A percentile compares a stretch with the other conserved stretches of the same genome.
Conservation (phyloP, 306 rosid species). For the Ammopiptanthus mongolicus region DNA sequence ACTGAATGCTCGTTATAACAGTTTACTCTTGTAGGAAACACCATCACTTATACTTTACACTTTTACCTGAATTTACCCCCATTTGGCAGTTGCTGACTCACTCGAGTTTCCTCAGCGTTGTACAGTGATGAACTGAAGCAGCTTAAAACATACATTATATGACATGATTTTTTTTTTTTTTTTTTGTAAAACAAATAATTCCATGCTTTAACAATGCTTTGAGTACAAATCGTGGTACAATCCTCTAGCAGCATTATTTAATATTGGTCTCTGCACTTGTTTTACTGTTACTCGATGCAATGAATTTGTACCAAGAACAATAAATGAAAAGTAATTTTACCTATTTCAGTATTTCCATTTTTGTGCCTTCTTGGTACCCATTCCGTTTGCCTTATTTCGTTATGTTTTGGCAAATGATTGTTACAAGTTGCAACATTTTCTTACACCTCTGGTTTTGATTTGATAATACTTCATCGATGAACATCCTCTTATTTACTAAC, state of each 20-base stretch:
- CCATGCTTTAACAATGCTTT: slow-evolving; percentile 14
- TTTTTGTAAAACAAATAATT: no score
- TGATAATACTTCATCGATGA: not conserved
- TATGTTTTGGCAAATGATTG: not conserved
- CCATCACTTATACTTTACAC: not conserved
- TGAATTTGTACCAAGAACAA: slow-evolving; percentile 22
- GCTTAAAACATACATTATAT: slow-evolving; percentile 5
- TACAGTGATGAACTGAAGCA: slow-evolving; percentile 19
- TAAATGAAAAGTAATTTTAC: slow-evolving; percentile 17
- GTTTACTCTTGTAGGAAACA: not conserved
- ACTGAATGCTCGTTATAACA: not conserved
- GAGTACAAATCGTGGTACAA: slow-evolving; percentile 12
- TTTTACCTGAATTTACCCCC: not conserved
- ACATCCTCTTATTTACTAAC: not conserved
- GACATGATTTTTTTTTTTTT: not conserved
- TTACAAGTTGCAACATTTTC: no score
- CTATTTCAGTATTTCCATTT: slow-evolving; percentile 20
- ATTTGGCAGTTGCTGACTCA: slow-evolving; percentile 6
- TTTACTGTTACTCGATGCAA: slow-evolving; percentile 13
- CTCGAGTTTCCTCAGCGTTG: slow-evolving; percentile 13
- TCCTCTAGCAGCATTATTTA: slow-evolving; percentile 21
- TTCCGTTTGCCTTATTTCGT: slow-evolving; percentile 3
- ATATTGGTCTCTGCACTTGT: slow-evolving; percentile 21
- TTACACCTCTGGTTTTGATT: not conserved
- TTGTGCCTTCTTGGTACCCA: slow-evolving; percentile 6